These are phyloP conservation scores for Cryptosporidium baileyi DNA, from an alignment of 169 alveolate species.

Conservation along the genomic window DNA sequence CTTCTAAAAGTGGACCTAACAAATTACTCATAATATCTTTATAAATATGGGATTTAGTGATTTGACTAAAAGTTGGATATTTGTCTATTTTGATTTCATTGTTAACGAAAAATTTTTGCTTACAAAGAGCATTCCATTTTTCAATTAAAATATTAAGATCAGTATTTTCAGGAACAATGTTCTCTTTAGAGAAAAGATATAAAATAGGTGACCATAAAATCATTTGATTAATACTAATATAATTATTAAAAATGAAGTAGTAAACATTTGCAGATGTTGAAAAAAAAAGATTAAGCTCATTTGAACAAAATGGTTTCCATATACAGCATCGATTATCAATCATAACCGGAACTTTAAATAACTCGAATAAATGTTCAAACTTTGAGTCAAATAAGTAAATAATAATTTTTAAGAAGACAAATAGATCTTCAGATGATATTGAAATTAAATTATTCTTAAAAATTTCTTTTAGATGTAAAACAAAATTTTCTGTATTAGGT, in stretches of 20 bases:
- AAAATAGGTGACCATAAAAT: slow-evolving; percentile 14
- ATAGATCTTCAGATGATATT: background rate
- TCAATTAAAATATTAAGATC: background rate
- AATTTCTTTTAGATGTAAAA: background rate
- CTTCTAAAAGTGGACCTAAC: slow-evolving; percentile 56
- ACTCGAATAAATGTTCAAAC: background rate
- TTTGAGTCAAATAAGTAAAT: background rate
- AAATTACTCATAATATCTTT: background rate
- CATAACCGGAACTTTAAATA: no score
- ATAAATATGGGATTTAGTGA: background rate
- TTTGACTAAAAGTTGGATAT: background rate
- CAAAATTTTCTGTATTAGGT: background rate
- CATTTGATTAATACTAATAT: background rate
- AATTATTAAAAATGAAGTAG: background rate
- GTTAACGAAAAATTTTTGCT: background rate
- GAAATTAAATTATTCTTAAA: background rate
- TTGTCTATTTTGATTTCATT: background rate
- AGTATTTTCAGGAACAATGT: background rate
- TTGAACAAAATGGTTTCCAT: no score
- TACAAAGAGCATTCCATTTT: background rate
- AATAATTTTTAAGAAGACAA: background rate
- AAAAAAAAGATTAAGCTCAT: background rate
- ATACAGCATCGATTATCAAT: no score
- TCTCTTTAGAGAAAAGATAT: background rate
- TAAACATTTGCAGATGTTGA: background rate